Base-by-base conservation (phyloP, 179 eudicot genomes). In the Beta corolliflora region DNA sequence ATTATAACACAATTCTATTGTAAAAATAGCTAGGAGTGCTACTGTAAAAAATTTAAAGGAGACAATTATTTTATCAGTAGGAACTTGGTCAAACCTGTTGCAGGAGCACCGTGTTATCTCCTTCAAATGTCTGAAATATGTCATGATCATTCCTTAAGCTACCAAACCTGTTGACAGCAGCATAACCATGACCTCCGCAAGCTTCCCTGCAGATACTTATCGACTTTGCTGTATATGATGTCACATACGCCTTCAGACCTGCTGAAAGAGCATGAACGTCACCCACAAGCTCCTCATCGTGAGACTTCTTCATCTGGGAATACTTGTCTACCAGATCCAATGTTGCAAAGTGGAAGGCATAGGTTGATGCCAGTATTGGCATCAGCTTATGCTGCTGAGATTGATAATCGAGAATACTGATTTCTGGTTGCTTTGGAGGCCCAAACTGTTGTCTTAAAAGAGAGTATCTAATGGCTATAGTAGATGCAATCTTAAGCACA, bases 151-250 rank as follows among this genome's bases (percentile, higher is more conserved):
- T 95, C 85, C 99, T 94, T 89, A 95, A 88, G 84, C 90, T 91
- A 64, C 98, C 99, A 87, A 95, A 95, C 76, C 98, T 88, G 82
- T 95, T 95, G 7, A 95, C 98, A 85, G 99, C 99, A 79, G 99
- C 99, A 86, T 95, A 95, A n/a, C 98, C 98, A 88, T 95, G 99
- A 64, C 99, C 99, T 18, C 98, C 99, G 80, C 98, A 95, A 21
- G 99, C 89, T 86, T 95, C 99, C 85, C 99, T 90, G 76, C 99
- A 95, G 29, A 87, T 83, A 87, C 98, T 94, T 88, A 95, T 87
- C 2, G 99, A 88, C 79, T 88, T 95, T 60, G 95, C 94, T 5
- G 99, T 95, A 80, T 86, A 95, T 77, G 98, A 90, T 29, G 99
- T 94, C 74, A 95, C 89, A 86, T 95, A 95, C 9, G 99, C 88